Base-by-base conservation (phyloP, 31 red algal species). In the Bonnemaisonia californica region DNA sequence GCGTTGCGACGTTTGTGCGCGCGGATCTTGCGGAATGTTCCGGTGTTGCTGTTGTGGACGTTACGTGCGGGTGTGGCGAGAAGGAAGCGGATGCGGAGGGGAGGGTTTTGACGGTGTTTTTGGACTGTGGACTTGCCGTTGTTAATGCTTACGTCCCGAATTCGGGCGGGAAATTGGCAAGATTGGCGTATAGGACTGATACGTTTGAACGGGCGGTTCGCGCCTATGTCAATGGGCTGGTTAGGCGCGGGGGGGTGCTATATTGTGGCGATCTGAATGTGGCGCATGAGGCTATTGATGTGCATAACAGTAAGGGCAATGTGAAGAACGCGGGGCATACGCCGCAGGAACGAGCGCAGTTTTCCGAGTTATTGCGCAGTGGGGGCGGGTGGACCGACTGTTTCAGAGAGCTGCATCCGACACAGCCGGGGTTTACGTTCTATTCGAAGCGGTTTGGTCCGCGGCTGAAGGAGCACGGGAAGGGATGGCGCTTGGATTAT, bases 401-500 rank as follows among this genome's bases (percentile, higher is more conserved):
- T 11, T 85, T 69, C 37, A 68, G 89, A 24, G 37, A 57, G 19
- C 35, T 76, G 3, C 80, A 86, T 47, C 45, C 62, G 41, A 32
- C 35, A 12, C 33, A 62, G 1, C 59, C 38, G 26, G 88, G 83
- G 37, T 95, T 82, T 61, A 89, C 92, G 32, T 95, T 80, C 76
- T 95, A 75, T 35, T 95, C 92, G 0, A 66, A 75, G 37, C 72
- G 89, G 30, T 84, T 83, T 62, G n/a, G n/a, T n/a, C n/a, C n/a
- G n/a, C 65, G 62, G 32, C 65, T 84, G 34, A 79, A 82, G 54
- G 55, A 67, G 27, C 31, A 85, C 26, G 91, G 91, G 26, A 82
- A 88, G 54, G 94, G 94, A 22, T 97, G 94, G 94, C 69, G 94
- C 19, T 80, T 97, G 12, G 94, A 97, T 62, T 97, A 97, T 82